Base-by-base conservation (phyloP, 2,329 filamentous ascomycete genomes). In the Sporothrix variecibatus region DNA sequence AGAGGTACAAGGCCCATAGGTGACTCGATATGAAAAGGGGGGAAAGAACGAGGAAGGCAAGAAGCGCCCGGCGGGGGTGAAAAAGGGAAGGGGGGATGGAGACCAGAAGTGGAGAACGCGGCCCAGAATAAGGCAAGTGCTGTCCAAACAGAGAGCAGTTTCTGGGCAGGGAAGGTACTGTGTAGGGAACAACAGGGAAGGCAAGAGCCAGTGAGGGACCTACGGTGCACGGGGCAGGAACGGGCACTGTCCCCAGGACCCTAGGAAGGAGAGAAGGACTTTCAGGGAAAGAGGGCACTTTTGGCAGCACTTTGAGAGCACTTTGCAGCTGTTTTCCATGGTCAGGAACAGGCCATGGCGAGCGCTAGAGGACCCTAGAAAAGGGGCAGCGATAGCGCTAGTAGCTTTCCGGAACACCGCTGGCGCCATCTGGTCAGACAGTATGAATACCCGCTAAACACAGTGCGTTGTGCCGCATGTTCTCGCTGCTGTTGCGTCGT, bases 61-160 rank as follows among this genome's bases (percentile, higher is more conserved):
- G 62, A 72, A 72, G 71, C 71, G 71, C 31, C 60, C n/a, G 71
- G 60, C 49, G 71, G 71, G 60, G 53, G 26, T 31, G 43, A 38
- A 72, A 65, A 28, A 31, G 28, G 60, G 53, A 56, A 40, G n/a
- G 51, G 26, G 65, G n/a, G 40, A 28, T n/a, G 28, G 40, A 40
- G 8, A 62, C 53, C n/a, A 53, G 58, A 72, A 67, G 49, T 49
- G 71, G 43, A n/a, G 53, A 40, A 72, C 38, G 28, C 26, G 38
- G 43, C 68, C 49, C 51, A 67, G 46, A 67, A 65, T 9, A 26
- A 51, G 31, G 60, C 46, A 56, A 26, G 53, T 28, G 34, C 38
- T 60, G 56, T 38, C 53, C 38, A 64, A 60, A 62, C 40, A 23
- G 34, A 40, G 60, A 4, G 60, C 60, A 26, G 38, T n/a, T 20